These are phyloP conservation scores for Lotus japonicus DNA, from an alignment of 306 rosid species.

Conservation along the genomic window DNA sequence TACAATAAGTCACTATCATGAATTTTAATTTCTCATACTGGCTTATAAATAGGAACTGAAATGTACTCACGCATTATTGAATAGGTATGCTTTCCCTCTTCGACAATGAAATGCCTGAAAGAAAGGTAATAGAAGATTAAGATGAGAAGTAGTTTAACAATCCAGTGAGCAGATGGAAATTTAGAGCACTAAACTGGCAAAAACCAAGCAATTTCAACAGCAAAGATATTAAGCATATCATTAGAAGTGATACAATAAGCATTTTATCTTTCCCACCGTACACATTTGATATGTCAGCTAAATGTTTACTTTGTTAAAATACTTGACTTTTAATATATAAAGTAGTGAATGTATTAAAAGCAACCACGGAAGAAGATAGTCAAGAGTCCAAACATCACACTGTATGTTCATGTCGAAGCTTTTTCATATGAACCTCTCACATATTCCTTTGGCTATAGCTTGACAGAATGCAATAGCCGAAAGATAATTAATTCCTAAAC, in stretches of 20 bases:
- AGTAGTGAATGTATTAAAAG: no score
- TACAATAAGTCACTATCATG: background rate
- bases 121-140: conserved; percentile 15
- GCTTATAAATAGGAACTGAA: no score
- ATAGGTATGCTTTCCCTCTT: conserved; percentile 80
- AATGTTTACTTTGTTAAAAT: background rate
- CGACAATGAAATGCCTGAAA: conserved; percentile 65
- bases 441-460: background rate
- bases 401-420: background rate
- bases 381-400: background rate
- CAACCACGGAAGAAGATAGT: background rate
- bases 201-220: conserved; percentile 16
- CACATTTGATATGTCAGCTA: background rate
- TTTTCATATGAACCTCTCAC: background rate
- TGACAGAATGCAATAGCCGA: background rate
- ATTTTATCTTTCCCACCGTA: background rate
- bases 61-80: conserved; percentile 74
- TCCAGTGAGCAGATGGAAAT: conserved; percentile 18
- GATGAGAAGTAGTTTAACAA: conserved; percentile 16
- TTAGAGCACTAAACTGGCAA: background rate
- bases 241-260: background rate
- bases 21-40: background rate
- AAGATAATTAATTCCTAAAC: background rate
- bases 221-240: background rate
- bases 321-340: background rate